phyloP scores from a whole-genome alignment of 257 asterid genomes.

The Orobanche coerulescens region DNA sequence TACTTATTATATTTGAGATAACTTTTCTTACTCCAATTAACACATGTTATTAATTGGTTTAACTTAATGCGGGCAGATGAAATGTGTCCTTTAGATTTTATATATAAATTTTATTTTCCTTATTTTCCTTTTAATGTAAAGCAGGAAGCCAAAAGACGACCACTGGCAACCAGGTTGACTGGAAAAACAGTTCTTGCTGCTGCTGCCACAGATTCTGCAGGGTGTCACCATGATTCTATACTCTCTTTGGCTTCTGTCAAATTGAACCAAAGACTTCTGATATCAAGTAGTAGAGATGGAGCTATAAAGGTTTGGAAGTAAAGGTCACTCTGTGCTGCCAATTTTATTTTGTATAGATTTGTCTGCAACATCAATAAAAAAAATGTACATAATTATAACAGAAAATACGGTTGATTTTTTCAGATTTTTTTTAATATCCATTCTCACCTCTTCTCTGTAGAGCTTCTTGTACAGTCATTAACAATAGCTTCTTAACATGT shows the following conservation, averaged over 20 bases:
- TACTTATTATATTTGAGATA: neutral
- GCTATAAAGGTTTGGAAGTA: conserved; percentile 98
- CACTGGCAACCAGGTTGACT: conserved; percentile 53
- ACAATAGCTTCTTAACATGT: neutral
- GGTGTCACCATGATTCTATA: conserved; percentile 89
- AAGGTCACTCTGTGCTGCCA: conserved; percentile 22
- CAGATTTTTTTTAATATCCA: neutral
- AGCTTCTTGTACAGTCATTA: conserved; percentile 19
- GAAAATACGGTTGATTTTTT: conserved; percentile 19
- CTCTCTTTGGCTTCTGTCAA: conserved; percentile 86
- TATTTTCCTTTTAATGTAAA: conserved; percentile 15
- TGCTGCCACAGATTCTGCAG: conserved; percentile 90
- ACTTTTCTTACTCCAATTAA: neutral
- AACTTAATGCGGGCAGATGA: neutral
- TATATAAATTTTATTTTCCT: neutral
- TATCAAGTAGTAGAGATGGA: conserved; percentile 96
- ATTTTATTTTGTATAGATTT: conserved; percentile 41
- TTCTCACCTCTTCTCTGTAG: conserved; percentile 2
- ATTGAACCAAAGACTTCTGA: conserved; percentile 89
- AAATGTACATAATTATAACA: conserved; percentile 31
- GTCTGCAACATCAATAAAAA: conserved; percentile 10
- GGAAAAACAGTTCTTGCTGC: conserved; percentile 71
- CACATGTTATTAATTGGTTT: neutral
- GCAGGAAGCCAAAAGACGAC: conserved; percentile 85
- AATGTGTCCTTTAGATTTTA: too few species aligned